A percentile compares a stretch with the other conserved stretches of the same genome.
Evolutionary conservation across 2,329 filamentous ascomycete genomes (phyloP).

Genomic region (Trichoderma arundinaceum): DNA sequence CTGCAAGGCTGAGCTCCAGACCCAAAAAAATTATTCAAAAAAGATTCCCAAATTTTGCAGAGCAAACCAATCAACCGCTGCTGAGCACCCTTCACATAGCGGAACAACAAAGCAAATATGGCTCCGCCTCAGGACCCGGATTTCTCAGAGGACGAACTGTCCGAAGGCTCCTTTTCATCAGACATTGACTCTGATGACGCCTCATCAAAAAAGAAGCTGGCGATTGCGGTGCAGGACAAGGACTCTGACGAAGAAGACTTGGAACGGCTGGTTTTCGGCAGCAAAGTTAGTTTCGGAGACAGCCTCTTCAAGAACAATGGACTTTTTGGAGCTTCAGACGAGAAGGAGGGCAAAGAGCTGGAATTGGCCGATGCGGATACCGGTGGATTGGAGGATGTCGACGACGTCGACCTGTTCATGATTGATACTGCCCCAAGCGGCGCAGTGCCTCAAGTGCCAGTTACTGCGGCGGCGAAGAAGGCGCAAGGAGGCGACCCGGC

Average conservation of each 20-base stretch:
- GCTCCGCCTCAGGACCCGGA: constrained; percentile 42
- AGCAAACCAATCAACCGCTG: constrained; percentile 22
- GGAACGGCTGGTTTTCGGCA: constrained; percentile 86
- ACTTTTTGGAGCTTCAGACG: constrained; percentile 42
- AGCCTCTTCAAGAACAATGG: constrained; percentile 67
- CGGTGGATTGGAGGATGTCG: constrained; percentile 63
- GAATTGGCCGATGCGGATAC: constrained; percentile 51
- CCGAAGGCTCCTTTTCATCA: constrained; percentile 41
- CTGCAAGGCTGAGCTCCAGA: constrained; percentile 41
- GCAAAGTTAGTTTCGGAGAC: constrained; percentile 79
- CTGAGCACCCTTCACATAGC: background rate
- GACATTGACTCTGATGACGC: constrained; percentile 41
- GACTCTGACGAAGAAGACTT: constrained; percentile 85
- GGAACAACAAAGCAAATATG: constrained; percentile 39
- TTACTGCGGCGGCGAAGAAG: constrained; percentile 38
- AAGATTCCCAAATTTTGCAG: constrained; percentile 35
- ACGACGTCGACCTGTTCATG: constrained; percentile 85
- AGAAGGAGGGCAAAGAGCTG: constrained; percentile 43
- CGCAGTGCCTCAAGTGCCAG: constrained; percentile 42
- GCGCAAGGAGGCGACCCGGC: constrained; percentile 51
- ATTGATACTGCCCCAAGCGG: constrained; percentile 69
- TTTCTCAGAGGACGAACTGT: constrained; percentile 39
- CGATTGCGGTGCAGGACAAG: constrained; percentile 60
- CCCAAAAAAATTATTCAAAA: constrained; percentile 42
- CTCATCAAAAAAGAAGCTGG: constrained; percentile 27